Evolutionary conservation across 129 eudicot genomes (phyloP).

Genomic region (Flaveria trinervia): DNA sequence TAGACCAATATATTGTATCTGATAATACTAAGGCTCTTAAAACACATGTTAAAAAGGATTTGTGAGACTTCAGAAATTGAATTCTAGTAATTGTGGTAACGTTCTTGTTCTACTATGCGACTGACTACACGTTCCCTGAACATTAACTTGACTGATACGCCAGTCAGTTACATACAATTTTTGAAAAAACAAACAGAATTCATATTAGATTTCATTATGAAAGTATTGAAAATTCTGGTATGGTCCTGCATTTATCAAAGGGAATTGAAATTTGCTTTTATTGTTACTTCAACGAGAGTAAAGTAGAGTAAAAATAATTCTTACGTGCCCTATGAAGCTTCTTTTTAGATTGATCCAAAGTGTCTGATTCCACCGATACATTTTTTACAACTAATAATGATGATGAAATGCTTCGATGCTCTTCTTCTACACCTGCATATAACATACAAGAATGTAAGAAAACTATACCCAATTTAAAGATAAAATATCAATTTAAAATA

Average conservation of each 20-base stretch:
- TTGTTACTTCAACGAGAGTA: background rate
- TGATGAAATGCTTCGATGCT: slow-evolving; percentile 27
- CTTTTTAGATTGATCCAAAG: slow-evolving; percentile 35
- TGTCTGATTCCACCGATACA: slow-evolving; percentile 25
- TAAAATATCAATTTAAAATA: too few relatives aligned
- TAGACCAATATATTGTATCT: background rate
- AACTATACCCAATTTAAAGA: too few relatives aligned
- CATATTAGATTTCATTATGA: background rate
- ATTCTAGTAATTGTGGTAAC: background rate
- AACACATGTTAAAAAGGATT: slow-evolving; percentile 5
- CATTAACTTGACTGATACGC: slow-evolving; percentile 6
- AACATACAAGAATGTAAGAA: too few relatives aligned
- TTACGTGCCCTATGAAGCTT: slow-evolving; percentile 67
- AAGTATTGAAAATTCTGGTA: background rate
- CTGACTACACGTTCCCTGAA: background rate
- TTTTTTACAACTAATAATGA: slow-evolving; percentile 29
- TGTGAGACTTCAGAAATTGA: background rate
- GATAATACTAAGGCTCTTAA: background rate
- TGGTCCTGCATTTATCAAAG: too few relatives aligned
- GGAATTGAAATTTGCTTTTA: background rate
- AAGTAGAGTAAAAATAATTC: slow-evolving; percentile 24
- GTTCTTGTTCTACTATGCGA: slow-evolving; percentile 15
- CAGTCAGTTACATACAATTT: background rate
- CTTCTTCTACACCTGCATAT: slow-evolving; percentile 39
- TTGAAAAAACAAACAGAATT: background rate